Conservation (phyloP, 2,329 filamentous ascomycete genomes). For the Lojkania enalia region DNA sequence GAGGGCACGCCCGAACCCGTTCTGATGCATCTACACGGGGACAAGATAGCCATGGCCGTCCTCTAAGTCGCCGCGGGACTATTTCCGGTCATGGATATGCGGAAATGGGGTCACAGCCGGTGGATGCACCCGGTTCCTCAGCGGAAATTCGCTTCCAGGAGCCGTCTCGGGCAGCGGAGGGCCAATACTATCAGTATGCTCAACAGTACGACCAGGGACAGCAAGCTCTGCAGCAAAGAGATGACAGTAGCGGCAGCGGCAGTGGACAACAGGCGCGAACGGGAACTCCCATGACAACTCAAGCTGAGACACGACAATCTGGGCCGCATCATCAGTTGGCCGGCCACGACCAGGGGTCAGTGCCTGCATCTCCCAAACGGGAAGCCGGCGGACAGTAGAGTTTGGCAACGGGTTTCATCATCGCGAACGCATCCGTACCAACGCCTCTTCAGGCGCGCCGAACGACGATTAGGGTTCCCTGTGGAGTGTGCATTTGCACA, state of each 20-base stretch:
- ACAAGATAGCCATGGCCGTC: constrained; percentile 31
- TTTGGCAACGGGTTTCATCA: constrained; percentile 28
- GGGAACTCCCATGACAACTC: constrained; percentile 29
- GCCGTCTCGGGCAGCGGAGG: constrained; percentile 26
- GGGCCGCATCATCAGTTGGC: constrained; percentile 34
- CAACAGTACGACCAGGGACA: constrained; percentile 26
- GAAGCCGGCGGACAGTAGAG: constrained; percentile 41
- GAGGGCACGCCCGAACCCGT: constrained; percentile 65
- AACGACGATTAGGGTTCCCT: neutral
- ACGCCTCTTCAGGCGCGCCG: neutral
- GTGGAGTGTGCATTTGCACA: too few species aligned
- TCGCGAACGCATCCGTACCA: constrained; percentile 19
- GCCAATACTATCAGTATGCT: constrained; percentile 14
- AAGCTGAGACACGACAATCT: constrained; percentile 41
- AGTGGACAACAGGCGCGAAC: constrained; percentile 31
- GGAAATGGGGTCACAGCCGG: constrained; percentile 30
- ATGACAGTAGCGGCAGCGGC: constrained; percentile 26
- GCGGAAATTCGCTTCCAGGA: constrained; percentile 23
- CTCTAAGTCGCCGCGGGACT: constrained; percentile 39
- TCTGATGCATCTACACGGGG: constrained; percentile 62
- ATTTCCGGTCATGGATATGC: constrained; percentile 35
- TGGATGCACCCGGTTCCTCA: constrained; percentile 18
- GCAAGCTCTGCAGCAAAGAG: constrained; percentile 25
- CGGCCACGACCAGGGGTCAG: constrained; percentile 32
- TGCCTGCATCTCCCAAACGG: constrained; percentile 40